phyloP scores from a whole-genome alignment of 2,329 filamentous ascomycete genomes.

The Aschersonia sp. region DNA sequence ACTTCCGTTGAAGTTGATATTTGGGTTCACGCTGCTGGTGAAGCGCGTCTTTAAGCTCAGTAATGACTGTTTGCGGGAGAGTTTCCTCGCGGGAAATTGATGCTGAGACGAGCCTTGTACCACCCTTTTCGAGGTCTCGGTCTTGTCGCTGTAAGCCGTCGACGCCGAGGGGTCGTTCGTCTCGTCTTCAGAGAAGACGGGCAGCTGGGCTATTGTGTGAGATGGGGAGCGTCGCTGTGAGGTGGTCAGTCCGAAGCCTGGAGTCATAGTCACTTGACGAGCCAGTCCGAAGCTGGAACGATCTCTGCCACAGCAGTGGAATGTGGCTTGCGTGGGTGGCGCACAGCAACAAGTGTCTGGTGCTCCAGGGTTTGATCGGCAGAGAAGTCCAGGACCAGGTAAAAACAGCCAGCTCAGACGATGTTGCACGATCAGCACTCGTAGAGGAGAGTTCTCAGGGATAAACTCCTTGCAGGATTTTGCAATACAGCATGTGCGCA shows the following conservation, averaged over 20 bases:
- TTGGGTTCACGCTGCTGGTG: conserved; percentile 1
- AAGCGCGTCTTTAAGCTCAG: conserved; percentile 19
- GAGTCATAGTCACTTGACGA: conserved; percentile 10
- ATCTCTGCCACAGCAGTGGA: not conserved
- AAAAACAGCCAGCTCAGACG: not conserved
- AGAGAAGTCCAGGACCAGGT: not conserved
- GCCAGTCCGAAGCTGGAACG: not conserved
- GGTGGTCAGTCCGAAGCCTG: conserved; percentile 15
- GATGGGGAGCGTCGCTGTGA: conserved; percentile 12
- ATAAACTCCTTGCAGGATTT: no score
- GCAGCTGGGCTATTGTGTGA: conserved; percentile 13
- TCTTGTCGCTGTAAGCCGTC: conserved; percentile 17
- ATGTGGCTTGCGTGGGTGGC: not conserved
- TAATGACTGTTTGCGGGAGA: conserved; percentile 29
- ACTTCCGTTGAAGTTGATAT: not conserved
- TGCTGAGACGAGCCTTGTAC: conserved; percentile 34
- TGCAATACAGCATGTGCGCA: no score
- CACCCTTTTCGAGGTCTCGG: conserved; percentile 32
- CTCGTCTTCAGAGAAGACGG: conserved; percentile 29
- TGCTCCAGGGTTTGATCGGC: not conserved
- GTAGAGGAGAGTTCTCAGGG: no score
- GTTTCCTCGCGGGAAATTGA: conserved; percentile 23
- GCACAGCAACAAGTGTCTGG: not conserved
- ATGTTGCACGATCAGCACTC: not conserved
- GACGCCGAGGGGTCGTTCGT: conserved; percentile 20